Conservation (phyloP, 208 protist genomes). For the Trypanosoma brucei region DNA sequence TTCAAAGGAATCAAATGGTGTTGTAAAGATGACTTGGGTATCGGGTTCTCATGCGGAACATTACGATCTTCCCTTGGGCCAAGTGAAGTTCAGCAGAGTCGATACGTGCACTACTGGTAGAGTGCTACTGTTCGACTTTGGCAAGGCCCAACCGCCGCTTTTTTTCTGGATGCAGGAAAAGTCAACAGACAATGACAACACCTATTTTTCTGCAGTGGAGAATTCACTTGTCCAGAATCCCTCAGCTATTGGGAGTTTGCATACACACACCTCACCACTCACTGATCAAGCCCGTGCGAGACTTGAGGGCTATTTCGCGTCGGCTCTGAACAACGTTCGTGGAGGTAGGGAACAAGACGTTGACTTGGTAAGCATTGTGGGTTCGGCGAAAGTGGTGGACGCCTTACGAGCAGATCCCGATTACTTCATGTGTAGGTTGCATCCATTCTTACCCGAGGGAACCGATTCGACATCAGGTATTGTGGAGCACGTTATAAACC, state of each 20-base stretch:
- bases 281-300: constrained; percentile 8
- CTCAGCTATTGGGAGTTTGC: background rate
- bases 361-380: constrained; percentile 38
- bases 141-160: constrained; percentile 17
- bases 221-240: constrained; percentile 26
- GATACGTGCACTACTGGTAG: constrained; percentile 71
- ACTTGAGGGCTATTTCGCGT: constrained; percentile 42
- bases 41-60: constrained; percentile 18
- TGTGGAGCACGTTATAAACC: constrained; percentile 59
- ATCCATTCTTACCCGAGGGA: constrained; percentile 35
- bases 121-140: constrained; percentile 62
- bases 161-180: constrained; percentile 89
- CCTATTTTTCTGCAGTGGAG: constrained; percentile 45
- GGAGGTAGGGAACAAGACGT: constrained; percentile 9
- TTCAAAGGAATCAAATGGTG: constrained; percentile 20
- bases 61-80: constrained; percentile 21
- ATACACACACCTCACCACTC: too few relatives aligned
- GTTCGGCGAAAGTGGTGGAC: constrained; percentile 41
- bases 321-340: constrained; percentile 38
- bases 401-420: constrained; percentile 44
- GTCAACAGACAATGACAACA: constrained; percentile 54
- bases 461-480: constrained; percentile 32
- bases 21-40: constrained; percentile 50
- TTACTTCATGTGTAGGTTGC: constrained; percentile 53
- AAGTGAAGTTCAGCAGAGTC: constrained; percentile 35